phyloP scores from a whole-genome alignment of 805 yeast species.

The Zygosaccharomyces pseudorouxii region DNA sequence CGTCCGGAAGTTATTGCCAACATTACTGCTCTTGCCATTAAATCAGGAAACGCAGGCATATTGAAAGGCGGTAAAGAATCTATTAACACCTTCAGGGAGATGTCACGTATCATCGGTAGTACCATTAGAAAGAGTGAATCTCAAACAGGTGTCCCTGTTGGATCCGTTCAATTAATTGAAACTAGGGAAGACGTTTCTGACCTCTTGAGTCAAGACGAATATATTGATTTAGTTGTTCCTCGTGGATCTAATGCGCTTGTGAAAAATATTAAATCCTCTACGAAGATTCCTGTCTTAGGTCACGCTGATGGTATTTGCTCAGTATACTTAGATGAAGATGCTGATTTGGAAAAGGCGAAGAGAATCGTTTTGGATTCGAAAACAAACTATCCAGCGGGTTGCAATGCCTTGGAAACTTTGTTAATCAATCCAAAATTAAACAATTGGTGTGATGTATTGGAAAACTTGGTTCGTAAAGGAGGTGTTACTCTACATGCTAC shows the following conservation, averaged over 20 bases:
- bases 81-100: constrained; percentile 71
- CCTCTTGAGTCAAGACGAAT: constrained; percentile 75
- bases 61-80: constrained; percentile 97
- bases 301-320: constrained; percentile 99
- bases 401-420: constrained; percentile 91
- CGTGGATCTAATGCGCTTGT: constrained; percentile 96
- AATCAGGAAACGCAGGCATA: constrained; percentile 95
- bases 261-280: constrained; percentile 73
- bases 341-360: constrained; percentile 72
- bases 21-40: constrained; percentile 90
- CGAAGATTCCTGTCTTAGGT: constrained; percentile 95
- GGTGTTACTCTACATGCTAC: constrained; percentile 66
- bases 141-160: constrained; percentile 68
- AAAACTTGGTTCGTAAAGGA: constrained; percentile 52
- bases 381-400: constrained; percentile 98
- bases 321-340: constrained; percentile 71
- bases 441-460: constrained; percentile 38
- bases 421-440: constrained; percentile 45
- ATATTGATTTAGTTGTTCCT: constrained; percentile 93
- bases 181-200: constrained; percentile 89
- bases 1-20: constrained; percentile 99
- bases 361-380: constrained; percentile 79
- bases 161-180: constrained; percentile 80
- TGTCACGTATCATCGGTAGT: constrained; percentile 65
- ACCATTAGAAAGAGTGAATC: constrained; percentile 42